phyloP scores from a whole-genome alignment of 2,329 filamentous ascomycete genomes.

The Elsinoe australis region DNA sequence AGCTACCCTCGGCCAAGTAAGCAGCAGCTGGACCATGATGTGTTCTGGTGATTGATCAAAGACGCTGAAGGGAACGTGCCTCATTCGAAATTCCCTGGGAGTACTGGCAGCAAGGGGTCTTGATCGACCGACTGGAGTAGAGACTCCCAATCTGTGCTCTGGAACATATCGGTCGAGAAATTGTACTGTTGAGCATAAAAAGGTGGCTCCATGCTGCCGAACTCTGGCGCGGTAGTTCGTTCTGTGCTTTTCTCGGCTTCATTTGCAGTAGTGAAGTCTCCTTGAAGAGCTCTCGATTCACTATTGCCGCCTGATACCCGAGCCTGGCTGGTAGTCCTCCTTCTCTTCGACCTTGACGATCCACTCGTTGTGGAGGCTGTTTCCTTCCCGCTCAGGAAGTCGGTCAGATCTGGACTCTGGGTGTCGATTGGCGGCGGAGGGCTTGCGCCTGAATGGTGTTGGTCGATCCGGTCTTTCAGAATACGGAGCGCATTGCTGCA shows the following conservation, averaged over 20 bases:
- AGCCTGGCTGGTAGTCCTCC: no score
- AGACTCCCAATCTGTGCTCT: conserved; percentile 12
- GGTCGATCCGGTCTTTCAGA: conserved; percentile 6
- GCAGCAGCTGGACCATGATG: conserved; percentile 8
- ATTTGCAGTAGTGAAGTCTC: no score
- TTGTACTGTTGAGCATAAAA: conserved; percentile 1
- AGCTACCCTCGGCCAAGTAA: no score
- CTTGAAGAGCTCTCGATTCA: no score
- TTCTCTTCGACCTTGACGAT: background rate
- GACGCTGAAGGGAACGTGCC: no score
- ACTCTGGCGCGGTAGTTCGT: no score
- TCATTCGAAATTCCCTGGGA: conserved; percentile 2
- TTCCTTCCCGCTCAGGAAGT: background rate
- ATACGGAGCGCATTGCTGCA: conserved; percentile 5
- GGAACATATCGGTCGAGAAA: conserved; percentile 7
- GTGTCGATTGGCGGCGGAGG: background rate
- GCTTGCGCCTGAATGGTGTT: background rate
- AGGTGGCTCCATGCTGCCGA: conserved; percentile 5
- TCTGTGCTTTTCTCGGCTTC: no score
- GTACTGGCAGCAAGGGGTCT: background rate
- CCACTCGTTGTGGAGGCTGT: background rate
- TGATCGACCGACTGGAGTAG: background rate
- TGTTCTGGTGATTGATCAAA: conserved; percentile 16
- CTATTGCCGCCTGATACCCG: no score
- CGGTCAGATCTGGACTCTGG: conserved; percentile 4